phyloP scores from a whole-genome alignment of 805 yeast genomes.

The Ogataea chonburiensis region DNA sequence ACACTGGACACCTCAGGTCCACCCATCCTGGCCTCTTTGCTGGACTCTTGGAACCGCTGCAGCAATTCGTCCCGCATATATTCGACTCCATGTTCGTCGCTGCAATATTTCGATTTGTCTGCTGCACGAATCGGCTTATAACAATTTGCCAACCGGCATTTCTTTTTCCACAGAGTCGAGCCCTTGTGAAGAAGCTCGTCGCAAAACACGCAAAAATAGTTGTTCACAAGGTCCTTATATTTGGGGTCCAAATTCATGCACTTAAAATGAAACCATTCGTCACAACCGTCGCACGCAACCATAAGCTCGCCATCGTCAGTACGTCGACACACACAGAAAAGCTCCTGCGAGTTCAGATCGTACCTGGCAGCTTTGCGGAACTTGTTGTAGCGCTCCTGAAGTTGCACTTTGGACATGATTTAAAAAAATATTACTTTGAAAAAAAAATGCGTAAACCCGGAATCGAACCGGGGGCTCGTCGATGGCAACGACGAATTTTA shows the following conservation, averaged over 20 bases:
- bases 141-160: slow-evolving; percentile 65
- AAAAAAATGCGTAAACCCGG: slow-evolving; percentile 29
- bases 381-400: slow-evolving; percentile 31
- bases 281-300: slow-evolving; percentile 96
- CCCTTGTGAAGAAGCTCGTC: slow-evolving; percentile 46
- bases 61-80: slow-evolving; percentile 38
- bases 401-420: slow-evolving; percentile 16
- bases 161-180: slow-evolving; percentile 66
- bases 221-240: slow-evolving; percentile 55
- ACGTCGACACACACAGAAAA: slow-evolving; percentile 74
- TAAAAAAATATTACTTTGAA: slow-evolving; percentile 1
- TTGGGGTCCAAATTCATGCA: slow-evolving; percentile 62
- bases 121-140: slow-evolving; percentile 46
- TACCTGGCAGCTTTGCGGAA: slow-evolving; percentile 37
- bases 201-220: slow-evolving; percentile 75
- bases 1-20: slow-evolving; percentile 18
- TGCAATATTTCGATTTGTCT: slow-evolving; percentile 58
- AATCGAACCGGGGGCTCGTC: slow-evolving; percentile 33
- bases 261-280: slow-evolving; percentile 88
- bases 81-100: slow-evolving; percentile 62
- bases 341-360: slow-evolving; percentile 54
- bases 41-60: slow-evolving; percentile 14
- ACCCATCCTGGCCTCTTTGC: slow-evolving; percentile 12
- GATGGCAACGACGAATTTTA: slow-evolving; percentile 32
- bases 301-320: slow-evolving; percentile 79